A percentile compares a stretch with the other conserved stretches of the same genome.
phyloP scores from a whole-genome alignment of 331 rosid species.

The Malus hybrid region DNA sequence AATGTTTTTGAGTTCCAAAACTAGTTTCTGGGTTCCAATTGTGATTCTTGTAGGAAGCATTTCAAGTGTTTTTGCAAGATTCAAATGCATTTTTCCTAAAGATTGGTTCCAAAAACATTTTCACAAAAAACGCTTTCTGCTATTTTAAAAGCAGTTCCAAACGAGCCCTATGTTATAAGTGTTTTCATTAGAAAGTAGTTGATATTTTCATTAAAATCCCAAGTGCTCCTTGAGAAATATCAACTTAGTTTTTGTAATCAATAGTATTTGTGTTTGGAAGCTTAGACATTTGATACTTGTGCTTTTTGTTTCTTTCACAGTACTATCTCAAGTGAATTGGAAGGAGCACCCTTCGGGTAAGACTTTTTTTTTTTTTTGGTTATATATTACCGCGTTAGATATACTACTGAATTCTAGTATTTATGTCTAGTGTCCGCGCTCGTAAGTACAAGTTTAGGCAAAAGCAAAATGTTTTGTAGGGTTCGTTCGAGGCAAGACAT shows the following conservation, averaged over 20 bases:
- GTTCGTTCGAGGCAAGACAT: not conserved
- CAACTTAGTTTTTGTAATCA: not conserved
- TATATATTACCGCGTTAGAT: not conserved
- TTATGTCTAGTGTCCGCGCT: too few relatives aligned
- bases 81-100: too few relatives aligned
- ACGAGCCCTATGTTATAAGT: too few relatives aligned
- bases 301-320: slow-evolving; percentile 36
- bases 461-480: not conserved
- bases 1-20: too few relatives aligned
- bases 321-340: slow-evolving; percentile 68
- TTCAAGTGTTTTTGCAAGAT: too few relatives aligned
- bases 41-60: too few relatives aligned
- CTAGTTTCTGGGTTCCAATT: too few relatives aligned
- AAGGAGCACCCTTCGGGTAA: slow-evolving; percentile 95
- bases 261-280: not conserved
- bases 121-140: too few relatives aligned
- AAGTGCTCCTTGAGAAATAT: not conserved
- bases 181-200: too few relatives aligned
- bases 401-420: too few relatives aligned
- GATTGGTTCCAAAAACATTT: too few relatives aligned
- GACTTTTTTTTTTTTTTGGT: not conserved
- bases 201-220: not conserved
- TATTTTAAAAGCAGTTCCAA: too few relatives aligned
- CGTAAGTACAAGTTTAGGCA: not conserved
- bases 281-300: not conserved